Conservation (phyloP, 2,329 filamentous ascomycete species). For the Nemania serpens region DNA sequence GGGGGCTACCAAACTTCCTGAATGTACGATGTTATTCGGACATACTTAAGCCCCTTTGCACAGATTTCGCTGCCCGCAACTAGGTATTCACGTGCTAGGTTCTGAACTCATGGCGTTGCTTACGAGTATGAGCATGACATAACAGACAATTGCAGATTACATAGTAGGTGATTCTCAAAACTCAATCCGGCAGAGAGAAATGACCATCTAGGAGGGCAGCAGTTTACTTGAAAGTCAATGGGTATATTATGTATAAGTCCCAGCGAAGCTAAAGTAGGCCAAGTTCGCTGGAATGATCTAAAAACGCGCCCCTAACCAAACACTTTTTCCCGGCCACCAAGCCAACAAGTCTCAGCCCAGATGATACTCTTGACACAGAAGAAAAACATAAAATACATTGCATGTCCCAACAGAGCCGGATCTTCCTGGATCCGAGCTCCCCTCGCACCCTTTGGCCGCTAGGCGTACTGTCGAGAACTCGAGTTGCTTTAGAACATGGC, state of each 20-base stretch:
- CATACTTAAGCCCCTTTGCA: too few relatives aligned
- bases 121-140: too few relatives aligned
- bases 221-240: slow-evolving; percentile 28
- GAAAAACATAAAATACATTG: slow-evolving; percentile 7
- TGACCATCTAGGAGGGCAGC: not conserved
- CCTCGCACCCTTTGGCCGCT: not conserved
- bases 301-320: slow-evolving; percentile 13
- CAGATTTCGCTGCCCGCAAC: too few relatives aligned
- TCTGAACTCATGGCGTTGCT: too few relatives aligned
- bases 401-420: not conserved
- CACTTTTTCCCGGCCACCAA: slow-evolving; percentile 24
- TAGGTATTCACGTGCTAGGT: too few relatives aligned
- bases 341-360: slow-evolving; percentile 7
- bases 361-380: not conserved
- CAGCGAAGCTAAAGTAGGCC: slow-evolving; percentile 19
- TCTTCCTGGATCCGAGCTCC: slow-evolving; percentile 17
- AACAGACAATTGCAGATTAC: too few relatives aligned
- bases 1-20: too few relatives aligned
- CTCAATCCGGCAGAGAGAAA: not conserved
- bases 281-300: slow-evolving; percentile 27
- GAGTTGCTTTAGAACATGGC: slow-evolving; percentile 44
- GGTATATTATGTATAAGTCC: slow-evolving; percentile 37
- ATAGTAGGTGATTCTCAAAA: too few relatives aligned
- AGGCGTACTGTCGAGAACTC: not conserved
- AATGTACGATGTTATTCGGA: too few relatives aligned